A percentile compares a stretch with the other conserved stretches of the same genome.
Conservation (phyloP, 148 eudicot species). For the Camellia sinensis region DNA sequence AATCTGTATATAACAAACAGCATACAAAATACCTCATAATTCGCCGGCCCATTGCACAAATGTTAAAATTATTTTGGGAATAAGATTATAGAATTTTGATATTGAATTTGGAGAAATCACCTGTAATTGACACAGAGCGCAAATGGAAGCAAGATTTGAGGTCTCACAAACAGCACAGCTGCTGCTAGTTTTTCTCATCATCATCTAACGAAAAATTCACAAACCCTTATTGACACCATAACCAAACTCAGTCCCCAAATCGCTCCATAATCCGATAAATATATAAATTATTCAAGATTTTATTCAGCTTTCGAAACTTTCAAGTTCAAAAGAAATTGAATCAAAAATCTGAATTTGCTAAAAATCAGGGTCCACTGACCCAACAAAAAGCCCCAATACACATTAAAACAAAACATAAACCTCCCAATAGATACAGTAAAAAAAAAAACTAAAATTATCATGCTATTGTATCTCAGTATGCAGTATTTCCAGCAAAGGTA, state of each 20-base stretch:
- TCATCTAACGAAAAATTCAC: constrained; percentile 16
- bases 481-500: not conserved
- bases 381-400: not conserved
- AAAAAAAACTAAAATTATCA: not conserved
- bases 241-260: no score
- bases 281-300: no score
- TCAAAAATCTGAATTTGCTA: no score
- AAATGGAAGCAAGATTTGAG: constrained; percentile 70
- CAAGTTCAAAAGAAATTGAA: no score
- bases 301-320: no score
- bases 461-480: not conserved
- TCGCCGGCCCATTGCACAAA: no score
- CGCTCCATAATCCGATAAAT: no score
- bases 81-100: not conserved
- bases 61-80: not conserved
- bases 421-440: not conserved
- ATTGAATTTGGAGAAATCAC: constrained; percentile 27
- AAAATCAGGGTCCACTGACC: no score
- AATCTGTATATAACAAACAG: constrained; percentile 44
- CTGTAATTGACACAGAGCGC: constrained; percentile 77
- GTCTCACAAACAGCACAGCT: constrained; percentile 72
- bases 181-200: constrained; percentile 46
- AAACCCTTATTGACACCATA: not conserved
- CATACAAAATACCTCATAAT: not conserved
- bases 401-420: not conserved